Conservation (phyloP, 2,329 filamentous ascomycete species). For the Aureobasidium sp. region DNA sequence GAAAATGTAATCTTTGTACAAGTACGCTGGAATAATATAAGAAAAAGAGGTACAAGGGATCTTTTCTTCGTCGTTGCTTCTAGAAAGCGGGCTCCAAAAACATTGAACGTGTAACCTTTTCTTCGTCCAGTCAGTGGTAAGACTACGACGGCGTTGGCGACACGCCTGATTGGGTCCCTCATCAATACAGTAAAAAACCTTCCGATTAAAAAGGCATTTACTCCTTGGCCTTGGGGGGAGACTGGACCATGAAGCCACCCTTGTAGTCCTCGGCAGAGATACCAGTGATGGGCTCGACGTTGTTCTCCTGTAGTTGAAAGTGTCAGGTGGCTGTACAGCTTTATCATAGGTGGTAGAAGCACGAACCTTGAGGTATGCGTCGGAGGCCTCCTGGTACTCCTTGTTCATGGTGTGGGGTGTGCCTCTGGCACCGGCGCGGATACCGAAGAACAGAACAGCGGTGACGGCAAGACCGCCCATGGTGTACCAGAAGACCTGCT, state of each 20-base stretch:
- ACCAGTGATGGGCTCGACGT: constrained; percentile 80
- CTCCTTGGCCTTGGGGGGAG: constrained; percentile 24
- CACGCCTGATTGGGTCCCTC: neutral
- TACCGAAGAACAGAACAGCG: constrained; percentile 62
- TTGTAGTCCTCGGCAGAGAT: constrained; percentile 70
- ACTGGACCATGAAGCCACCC: constrained; percentile 66
- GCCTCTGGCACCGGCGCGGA: constrained; percentile 65
- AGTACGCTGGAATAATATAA: constrained; percentile 12
- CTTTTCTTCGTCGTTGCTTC: constrained; percentile 11
- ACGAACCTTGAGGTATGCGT: constrained; percentile 87
- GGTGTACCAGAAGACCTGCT: constrained; percentile 70
- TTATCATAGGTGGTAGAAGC: neutral
- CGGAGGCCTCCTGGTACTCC: constrained; percentile 93
- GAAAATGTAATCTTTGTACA: constrained; percentile 11
- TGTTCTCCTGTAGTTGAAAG: constrained; percentile 58
- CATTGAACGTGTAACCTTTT: constrained; percentile 10
- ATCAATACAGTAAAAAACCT: neutral
- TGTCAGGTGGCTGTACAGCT: neutral
- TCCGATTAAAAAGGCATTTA: neutral
- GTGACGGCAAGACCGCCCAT: constrained; percentile 59
- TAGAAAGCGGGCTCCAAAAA: constrained; percentile 11
- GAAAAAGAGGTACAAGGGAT: constrained; percentile 14
- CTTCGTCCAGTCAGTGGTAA: constrained; percentile 5
- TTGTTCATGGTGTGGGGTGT: constrained; percentile 83
- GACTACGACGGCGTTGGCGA: neutral